Evolutionary conservation across 2,329 filamentous ascomycete species (phyloP).

Genomic region (Fusarium pseudocircinatum): DNA sequence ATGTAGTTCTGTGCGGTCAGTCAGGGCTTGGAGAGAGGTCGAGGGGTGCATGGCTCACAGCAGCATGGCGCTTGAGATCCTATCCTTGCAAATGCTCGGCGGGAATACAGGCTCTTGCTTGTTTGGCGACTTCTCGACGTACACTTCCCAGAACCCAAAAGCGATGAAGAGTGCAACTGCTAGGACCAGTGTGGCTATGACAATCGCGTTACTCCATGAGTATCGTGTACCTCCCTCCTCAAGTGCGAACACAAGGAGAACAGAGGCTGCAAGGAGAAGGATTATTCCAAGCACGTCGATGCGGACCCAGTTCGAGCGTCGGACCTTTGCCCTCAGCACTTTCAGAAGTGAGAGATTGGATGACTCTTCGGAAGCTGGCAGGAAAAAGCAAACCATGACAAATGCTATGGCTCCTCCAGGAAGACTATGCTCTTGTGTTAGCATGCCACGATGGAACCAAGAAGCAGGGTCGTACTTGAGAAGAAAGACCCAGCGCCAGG

Average conservation of each 20-base stretch:
- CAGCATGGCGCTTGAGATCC: slow-evolving; percentile 5
- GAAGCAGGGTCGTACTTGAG: background rate
- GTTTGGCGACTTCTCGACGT: background rate
- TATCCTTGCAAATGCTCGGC: slow-evolving; percentile 8
- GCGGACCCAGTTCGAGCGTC: background rate
- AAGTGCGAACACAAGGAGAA: background rate
- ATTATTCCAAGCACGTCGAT: background rate
- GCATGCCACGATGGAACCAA: rapidly evolving
- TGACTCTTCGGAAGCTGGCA: background rate
- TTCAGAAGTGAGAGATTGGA: background rate
- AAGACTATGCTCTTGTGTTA: background rate
- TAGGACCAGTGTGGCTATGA: background rate
- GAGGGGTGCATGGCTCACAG: background rate
- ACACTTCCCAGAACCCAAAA: background rate
- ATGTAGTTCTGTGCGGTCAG: background rate
- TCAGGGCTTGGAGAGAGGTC: rapidly evolving
- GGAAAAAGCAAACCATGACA: background rate
- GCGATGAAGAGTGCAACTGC: background rate
- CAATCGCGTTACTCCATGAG: background rate
- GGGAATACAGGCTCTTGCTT: slow-evolving; percentile 7
- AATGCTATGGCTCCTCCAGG: background rate
- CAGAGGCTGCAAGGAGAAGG: background rate
- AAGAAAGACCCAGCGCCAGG: slow-evolving; percentile 14
- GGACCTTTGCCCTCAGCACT: background rate
- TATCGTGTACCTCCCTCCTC: slow-evolving; percentile 4